Conservation (phyloP, 768 basidiomycete genomes). For the Lepiota brunneoincarnata region DNA sequence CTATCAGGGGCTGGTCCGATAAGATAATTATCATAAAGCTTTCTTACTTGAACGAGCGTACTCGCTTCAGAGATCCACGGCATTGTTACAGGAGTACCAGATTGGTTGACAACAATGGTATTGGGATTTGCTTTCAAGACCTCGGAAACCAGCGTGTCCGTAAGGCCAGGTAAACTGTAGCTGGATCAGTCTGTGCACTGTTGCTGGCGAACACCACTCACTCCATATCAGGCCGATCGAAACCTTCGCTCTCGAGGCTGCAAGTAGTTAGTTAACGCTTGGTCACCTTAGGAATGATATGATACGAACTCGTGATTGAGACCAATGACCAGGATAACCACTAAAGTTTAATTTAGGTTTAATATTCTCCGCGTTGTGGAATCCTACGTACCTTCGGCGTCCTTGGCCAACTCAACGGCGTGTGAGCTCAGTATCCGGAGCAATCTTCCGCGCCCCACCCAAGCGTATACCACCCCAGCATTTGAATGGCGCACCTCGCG, state of each 20-base stretch:
- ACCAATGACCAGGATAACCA: conserved; percentile 48
- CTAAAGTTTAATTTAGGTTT: conserved; percentile 20
- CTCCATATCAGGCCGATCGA: conserved; percentile 49
- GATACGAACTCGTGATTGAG: conserved; percentile 49
- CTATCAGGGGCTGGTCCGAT: background rate
- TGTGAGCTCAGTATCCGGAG: conserved; percentile 39
- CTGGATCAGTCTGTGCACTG: background rate
- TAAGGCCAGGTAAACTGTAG: conserved; percentile 44
- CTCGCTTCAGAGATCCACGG: conserved; percentile 45
- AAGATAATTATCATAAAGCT: background rate
- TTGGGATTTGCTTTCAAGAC: conserved; percentile 51
- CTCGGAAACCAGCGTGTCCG: conserved; percentile 47
- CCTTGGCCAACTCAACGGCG: conserved; percentile 35
- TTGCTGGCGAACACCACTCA: conserved; percentile 16
- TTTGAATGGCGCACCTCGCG: conserved; percentile 29
- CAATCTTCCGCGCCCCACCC: conserved; percentile 31
- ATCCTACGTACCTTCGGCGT: conserved; percentile 33
- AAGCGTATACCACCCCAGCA: conserved; percentile 40
- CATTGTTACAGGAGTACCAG: conserved; percentile 51
- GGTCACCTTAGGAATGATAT: too few relatives aligned
- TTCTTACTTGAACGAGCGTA: conserved; percentile 37
- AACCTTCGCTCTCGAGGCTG: conserved; percentile 56
- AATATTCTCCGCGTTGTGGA: background rate
- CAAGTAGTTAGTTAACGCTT: background rate
- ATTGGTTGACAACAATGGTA: conserved; percentile 57